These are phyloP conservation scores for Paxillus involutus DNA, from an alignment of 768 basidiomycete genomes.

Conservation along the genomic window DNA sequence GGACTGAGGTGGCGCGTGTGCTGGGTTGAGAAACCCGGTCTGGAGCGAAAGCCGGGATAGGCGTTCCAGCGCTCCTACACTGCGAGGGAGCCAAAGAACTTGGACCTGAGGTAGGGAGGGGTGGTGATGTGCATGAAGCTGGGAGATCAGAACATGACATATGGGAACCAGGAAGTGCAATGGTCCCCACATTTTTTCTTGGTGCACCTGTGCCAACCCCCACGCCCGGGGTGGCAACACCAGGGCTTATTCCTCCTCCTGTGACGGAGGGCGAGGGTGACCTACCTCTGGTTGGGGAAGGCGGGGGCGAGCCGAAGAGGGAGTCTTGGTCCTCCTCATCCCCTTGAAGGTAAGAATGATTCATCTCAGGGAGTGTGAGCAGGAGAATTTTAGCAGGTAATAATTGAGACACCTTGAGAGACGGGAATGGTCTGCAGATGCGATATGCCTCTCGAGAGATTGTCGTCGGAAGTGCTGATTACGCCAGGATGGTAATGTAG, in stretches of 20 bases:
- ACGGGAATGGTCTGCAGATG: background rate
- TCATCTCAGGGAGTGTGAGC: conserved; percentile 24
- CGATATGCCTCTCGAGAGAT: background rate
- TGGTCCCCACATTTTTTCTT: conserved; percentile 83
- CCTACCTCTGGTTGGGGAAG: conserved; percentile 74
- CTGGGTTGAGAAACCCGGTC: conserved; percentile 3
- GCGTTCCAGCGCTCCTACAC: conserved; percentile 19
- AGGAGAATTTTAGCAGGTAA: conserved; percentile 2
- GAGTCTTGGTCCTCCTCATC: conserved; percentile 60
- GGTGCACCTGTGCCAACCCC: conserved; percentile 6
- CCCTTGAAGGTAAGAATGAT: conserved; percentile 1
- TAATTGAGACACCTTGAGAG: conserved; percentile 19
- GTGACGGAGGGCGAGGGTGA: conserved; percentile 48
- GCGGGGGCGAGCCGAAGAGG: conserved; percentile 79
- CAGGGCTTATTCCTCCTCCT: conserved; percentile 15
- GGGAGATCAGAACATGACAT: conserved; percentile 75
- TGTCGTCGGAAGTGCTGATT: conserved; percentile 3
- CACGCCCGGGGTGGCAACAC: conserved; percentile 26
- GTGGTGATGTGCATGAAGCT: conserved; percentile 55
- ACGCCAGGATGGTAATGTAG: background rate
- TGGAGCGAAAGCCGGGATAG: conserved; percentile 1
- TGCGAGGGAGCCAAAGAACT: conserved; percentile 39
- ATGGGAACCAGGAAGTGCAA: conserved; percentile 97
- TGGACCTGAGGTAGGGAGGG: conserved; percentile 10
- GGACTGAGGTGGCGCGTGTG: conserved; percentile 10